Evolutionary conservation across 176 grass and related monocot species (phyloP).

Genomic region (Phyllostachys edulis): DNA sequence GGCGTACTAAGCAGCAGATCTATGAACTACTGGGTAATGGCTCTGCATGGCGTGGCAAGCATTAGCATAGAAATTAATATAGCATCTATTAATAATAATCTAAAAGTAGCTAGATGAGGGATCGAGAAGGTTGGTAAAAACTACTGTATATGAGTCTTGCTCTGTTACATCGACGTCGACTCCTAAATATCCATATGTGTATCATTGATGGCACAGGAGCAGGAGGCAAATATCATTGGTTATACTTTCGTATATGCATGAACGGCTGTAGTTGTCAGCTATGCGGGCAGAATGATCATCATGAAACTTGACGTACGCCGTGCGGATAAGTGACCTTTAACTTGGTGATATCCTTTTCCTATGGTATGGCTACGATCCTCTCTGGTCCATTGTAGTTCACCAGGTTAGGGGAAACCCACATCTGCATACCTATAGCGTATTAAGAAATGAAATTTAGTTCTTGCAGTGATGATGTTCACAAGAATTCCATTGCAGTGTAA

Average conservation of each 20-base stretch:
- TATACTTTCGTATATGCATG: slow-evolving; percentile 26
- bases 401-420: slow-evolving; percentile 51
- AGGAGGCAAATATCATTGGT: slow-evolving; percentile 34
- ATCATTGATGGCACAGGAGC: not conserved
- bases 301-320: slow-evolving; percentile 3
- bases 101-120: slow-evolving; percentile 22
- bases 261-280: slow-evolving; percentile 43
- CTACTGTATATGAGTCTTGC: not conserved
- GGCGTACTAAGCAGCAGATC: slow-evolving; percentile 23
- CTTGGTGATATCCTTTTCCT: slow-evolving; percentile 46
- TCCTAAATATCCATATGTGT: slow-evolving; percentile 24
- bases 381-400: slow-evolving; percentile 22
- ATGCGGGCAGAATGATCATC: not conserved
- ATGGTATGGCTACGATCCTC: slow-evolving; percentile 19
- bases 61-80: slow-evolving; percentile 29
- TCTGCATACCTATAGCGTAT: slow-evolving; percentile 8
- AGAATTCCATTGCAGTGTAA: slow-evolving; percentile 21
- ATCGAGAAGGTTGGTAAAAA: slow-evolving; percentile 45
- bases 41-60: slow-evolving; percentile 39
- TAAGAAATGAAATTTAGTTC: slow-evolving; percentile 37
- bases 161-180: slow-evolving; percentile 5
- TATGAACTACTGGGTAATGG: slow-evolving; percentile 32
- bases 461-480: slow-evolving; percentile 29
- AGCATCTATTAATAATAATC: slow-evolving; percentile 23
- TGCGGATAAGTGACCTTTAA: not conserved